Conservation (phyloP, 2,329 filamentous ascomycete genomes). For the Cercospora zeae-maydis region DNA sequence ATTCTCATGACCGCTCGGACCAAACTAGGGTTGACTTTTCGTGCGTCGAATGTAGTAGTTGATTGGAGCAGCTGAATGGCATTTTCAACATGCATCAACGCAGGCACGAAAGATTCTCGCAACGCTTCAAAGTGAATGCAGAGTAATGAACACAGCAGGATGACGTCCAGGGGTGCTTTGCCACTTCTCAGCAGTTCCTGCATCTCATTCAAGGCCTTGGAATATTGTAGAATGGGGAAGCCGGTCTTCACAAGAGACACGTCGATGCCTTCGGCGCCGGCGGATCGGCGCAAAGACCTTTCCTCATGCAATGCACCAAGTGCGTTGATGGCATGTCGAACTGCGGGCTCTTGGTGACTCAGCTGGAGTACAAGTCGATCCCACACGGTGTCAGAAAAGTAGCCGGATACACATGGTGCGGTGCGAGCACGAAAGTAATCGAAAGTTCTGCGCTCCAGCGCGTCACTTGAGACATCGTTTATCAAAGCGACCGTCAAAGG, state of each 20-base stretch:
- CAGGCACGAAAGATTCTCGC: slow-evolving; percentile 32
- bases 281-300: slow-evolving; percentile 21
- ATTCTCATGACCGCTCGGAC: slow-evolving; percentile 33
- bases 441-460: slow-evolving; percentile 31
- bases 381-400: slow-evolving; percentile 34
- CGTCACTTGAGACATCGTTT: slow-evolving; percentile 25
- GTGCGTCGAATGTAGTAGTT: slow-evolving; percentile 21
- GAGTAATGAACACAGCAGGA: slow-evolving; percentile 33
- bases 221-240: slow-evolving; percentile 33
- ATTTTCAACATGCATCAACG: slow-evolving; percentile 34
- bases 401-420: slow-evolving; percentile 30
- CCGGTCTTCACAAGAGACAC: slow-evolving; percentile 25
- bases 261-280: slow-evolving; percentile 19
- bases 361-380: slow-evolving; percentile 33
- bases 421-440: slow-evolving; percentile 32
- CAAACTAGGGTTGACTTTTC: slow-evolving; percentile 30
- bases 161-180: slow-evolving; percentile 26
- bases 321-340: slow-evolving; percentile 35
- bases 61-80: slow-evolving; percentile 32
- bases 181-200: slow-evolving; percentile 27
- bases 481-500: slow-evolving; percentile 22
- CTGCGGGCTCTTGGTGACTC: slow-evolving; percentile 32
- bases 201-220: slow-evolving; percentile 33
- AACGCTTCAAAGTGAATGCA: slow-evolving; percentile 37
- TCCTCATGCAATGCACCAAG: slow-evolving; percentile 34